Evolutionary conservation across 345 rosid species (phyloP).

Genomic region (Euphorbia peplus): DNA sequence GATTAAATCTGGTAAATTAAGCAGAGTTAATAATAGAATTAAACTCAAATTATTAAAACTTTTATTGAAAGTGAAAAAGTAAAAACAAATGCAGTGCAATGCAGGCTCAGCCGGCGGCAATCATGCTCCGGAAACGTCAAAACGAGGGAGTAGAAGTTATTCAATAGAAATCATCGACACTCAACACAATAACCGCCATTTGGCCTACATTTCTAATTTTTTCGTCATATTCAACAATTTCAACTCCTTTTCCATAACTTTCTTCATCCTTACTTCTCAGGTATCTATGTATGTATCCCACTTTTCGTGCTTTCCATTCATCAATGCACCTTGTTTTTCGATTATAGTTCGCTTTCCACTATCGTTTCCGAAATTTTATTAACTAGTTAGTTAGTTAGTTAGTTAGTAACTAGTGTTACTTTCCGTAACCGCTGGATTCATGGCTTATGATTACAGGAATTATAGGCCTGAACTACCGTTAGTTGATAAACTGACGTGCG

Average conservation of each 20-base stretch:
- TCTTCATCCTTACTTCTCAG: neutral
- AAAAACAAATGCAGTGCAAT: too few relatives aligned
- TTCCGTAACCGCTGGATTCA: neutral
- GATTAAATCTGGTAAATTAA: too few relatives aligned
- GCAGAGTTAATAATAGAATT: too few relatives aligned
- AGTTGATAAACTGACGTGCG: neutral
- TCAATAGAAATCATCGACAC: neutral
- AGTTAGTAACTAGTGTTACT: neutral
- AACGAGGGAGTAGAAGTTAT: neutral
- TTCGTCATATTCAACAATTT: too few relatives aligned
- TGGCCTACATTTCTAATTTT: neutral
- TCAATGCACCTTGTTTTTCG: neutral
- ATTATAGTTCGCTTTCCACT: neutral
- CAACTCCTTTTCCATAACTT: neutral
- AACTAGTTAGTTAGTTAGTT: neutral
- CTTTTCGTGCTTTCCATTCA: neutral
- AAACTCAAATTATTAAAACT: too few relatives aligned
- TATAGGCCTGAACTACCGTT: neutral
- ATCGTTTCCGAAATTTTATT: neutral
- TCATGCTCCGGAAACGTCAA: too few relatives aligned
- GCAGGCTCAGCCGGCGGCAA: too few relatives aligned
- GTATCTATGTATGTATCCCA: neutral
- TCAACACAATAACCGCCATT: conserved; percentile 1
- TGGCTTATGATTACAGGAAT: conserved; percentile 2
- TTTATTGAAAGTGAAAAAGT: too few relatives aligned